Evolutionary conservation across 2,329 filamentous ascomycete species (phyloP).

Genomic region (Ambrosiella cleistominuta): DNA sequence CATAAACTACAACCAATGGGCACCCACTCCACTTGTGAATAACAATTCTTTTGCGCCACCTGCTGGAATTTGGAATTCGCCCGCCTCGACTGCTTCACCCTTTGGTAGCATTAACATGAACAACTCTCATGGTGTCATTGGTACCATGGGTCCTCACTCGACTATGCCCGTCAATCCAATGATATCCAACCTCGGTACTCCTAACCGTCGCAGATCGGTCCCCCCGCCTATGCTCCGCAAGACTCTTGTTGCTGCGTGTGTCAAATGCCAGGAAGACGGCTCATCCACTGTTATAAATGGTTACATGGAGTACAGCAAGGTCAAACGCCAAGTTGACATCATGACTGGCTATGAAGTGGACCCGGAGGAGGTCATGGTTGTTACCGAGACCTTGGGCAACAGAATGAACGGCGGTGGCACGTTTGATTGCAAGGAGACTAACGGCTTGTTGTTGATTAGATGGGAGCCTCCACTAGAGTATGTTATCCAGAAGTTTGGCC

Average conservation of each 20-base stretch:
- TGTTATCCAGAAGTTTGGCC: slow-evolving; percentile 3
- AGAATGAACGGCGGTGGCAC: slow-evolving; percentile 74
- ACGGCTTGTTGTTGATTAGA: slow-evolving; percentile 27
- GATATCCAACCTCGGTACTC: not conserved
- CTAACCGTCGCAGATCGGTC: not conserved
- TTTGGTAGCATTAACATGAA: not conserved
- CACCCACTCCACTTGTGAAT: slow-evolving; percentile 11
- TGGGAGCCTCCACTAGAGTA: slow-evolving; percentile 22
- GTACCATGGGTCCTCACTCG: not conserved
- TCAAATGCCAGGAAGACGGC: slow-evolving; percentile 30
- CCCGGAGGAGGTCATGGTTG: slow-evolving; percentile 55
- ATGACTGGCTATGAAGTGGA: slow-evolving; percentile 24
- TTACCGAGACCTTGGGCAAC: slow-evolving; percentile 84
- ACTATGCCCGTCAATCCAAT: not conserved
- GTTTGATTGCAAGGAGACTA: slow-evolving; percentile 48
- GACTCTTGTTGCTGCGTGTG: slow-evolving; percentile 64
- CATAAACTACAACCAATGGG: slow-evolving; percentile 26
- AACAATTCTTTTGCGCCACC: slow-evolving; percentile 7
- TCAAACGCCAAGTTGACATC: slow-evolving; percentile 49
- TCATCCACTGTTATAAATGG: slow-evolving; percentile 26
- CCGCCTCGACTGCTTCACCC: slow-evolving; percentile 24
- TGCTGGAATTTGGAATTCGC: slow-evolving; percentile 7
- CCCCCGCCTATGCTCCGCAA: slow-evolving; percentile 43
- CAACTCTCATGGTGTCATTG: not conserved
- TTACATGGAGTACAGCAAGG: slow-evolving; percentile 50